Percentiles rank a stretch among this genome's conserved stretches.
phyloP scores from a whole-genome alignment of 371 early-diverging fungal genomes.

The Mucor irregularis region DNA sequence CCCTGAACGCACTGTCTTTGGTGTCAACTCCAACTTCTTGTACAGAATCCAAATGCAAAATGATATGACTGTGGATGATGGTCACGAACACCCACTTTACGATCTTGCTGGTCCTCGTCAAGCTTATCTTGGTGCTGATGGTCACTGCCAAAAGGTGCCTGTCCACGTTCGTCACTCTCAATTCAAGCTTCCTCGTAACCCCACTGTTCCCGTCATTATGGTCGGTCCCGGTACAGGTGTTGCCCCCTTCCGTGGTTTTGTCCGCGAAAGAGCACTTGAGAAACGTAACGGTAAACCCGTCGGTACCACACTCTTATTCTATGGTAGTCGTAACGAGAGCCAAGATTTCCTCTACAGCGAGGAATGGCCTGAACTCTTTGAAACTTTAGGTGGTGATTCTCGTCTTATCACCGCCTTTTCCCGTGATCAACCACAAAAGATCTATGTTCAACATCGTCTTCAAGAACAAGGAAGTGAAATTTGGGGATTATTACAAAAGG shows the following conservation, averaged over 20 bases:
- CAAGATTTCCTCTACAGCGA: slow-evolving; percentile 88
- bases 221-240: slow-evolving; percentile 98
- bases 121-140: slow-evolving; percentile 15
- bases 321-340: slow-evolving; percentile 84
- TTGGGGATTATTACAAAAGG: slow-evolving; percentile 74
- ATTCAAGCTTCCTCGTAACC: slow-evolving; percentile 86
- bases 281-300: slow-evolving; percentile 57
- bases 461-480: slow-evolving; percentile 62
- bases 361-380: slow-evolving; percentile 77
- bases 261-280: slow-evolving; percentile 81
- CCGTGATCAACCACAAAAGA: slow-evolving; percentile 75
- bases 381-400: slow-evolving; percentile 55
- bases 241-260: slow-evolving; percentile 96
- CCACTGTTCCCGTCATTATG: slow-evolving; percentile 88
- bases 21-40: slow-evolving; percentile 75
- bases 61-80: neutral
- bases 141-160: slow-evolving; percentile 56
- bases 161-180: slow-evolving; percentile 85
- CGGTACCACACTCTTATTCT: slow-evolving; percentile 89
- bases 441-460: slow-evolving; percentile 88
- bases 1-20: slow-evolving; percentile 61
- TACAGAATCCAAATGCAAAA: slow-evolving; percentile 11
- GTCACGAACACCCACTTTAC: slow-evolving; percentile 17
- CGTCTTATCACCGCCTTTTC: slow-evolving; percentile 87
- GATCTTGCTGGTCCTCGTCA: slow-evolving; percentile 48